A percentile compares a stretch with the other conserved stretches of the same genome.
Conservation (phyloP, 2,329 filamentous ascomycete species). For the Exophiala spinifera region DNA sequence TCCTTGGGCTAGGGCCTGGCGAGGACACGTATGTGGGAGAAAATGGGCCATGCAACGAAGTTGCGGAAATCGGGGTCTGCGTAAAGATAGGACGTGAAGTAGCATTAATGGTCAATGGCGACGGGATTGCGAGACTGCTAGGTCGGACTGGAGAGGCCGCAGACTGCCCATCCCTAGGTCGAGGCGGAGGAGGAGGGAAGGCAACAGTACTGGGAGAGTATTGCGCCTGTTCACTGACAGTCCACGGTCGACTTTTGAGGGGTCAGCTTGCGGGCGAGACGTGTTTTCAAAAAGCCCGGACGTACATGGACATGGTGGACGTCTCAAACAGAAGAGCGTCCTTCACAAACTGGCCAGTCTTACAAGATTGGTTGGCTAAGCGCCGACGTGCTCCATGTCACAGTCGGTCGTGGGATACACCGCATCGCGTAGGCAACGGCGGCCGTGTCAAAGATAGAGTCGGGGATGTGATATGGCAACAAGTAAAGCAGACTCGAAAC, state of each 20-base stretch:
- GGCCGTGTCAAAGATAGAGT: conserved; percentile 2
- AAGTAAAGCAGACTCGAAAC: conserved; percentile 2
- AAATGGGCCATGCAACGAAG: conserved; percentile 45
- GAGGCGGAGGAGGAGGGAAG: conserved; percentile 29
- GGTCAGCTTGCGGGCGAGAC: conserved; percentile 8
- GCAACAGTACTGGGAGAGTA: conserved; percentile 17
- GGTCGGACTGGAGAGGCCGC: conserved; percentile 38
- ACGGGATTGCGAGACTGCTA: conserved; percentile 43
- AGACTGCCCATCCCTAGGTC: conserved; percentile 33
- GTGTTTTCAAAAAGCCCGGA: conserved; percentile 3
- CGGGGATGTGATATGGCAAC: not conserved
- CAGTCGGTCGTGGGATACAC: conserved; percentile 8
- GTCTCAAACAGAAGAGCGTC: conserved; percentile 5
- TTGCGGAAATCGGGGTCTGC: conserved; percentile 42
- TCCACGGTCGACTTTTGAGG: conserved; percentile 22
- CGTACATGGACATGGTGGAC: conserved; percentile 20
- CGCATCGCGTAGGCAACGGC: conserved; percentile 3
- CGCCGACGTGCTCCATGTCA: conserved; percentile 21
- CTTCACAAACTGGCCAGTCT: conserved; percentile 3
- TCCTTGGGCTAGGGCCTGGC: conserved; percentile 37
- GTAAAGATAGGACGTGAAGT: conserved; percentile 29
- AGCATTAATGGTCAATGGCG: conserved; percentile 41
- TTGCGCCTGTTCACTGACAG: conserved; percentile 16
- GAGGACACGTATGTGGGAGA: conserved; percentile 37
- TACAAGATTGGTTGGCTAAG: conserved; percentile 24